A percentile compares a stretch with the other conserved stretches of the same genome.
Conservation (phyloP, 208 protist genomes). For the Acanthamoeba pearcei region DNA sequence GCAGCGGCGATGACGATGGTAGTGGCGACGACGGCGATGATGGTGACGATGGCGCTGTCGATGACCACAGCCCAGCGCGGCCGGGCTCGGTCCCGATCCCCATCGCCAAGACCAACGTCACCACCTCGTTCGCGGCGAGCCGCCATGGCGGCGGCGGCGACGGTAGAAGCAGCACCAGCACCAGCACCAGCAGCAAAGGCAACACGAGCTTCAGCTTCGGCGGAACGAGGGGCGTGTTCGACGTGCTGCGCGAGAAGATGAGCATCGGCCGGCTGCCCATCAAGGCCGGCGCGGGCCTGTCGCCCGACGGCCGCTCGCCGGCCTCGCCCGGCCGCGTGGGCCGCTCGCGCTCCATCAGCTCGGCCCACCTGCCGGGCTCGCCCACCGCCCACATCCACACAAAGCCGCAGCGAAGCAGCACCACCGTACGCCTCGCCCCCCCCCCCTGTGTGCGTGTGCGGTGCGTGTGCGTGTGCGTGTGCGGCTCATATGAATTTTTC, state of each 20-base stretch:
- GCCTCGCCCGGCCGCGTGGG: background rate
- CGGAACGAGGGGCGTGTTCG: background rate
- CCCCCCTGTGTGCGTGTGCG: background rate
- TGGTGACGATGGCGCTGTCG: background rate
- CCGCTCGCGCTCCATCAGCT: constrained; percentile 28
- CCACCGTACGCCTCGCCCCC: background rate
- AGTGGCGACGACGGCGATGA: background rate
- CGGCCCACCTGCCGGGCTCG: background rate
- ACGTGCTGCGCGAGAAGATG: constrained; percentile 52
- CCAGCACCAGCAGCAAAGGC: background rate
- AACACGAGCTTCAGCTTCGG: constrained; percentile 10
- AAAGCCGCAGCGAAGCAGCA: background rate
- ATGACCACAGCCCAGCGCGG: background rate
- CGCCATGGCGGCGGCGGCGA: background rate
- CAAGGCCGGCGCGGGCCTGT: background rate
- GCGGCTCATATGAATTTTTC: background rate
- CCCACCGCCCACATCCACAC: background rate
- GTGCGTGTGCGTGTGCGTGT: too few species aligned
- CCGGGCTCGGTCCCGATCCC: background rate
- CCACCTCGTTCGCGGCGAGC: background rate
- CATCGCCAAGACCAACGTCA: background rate
- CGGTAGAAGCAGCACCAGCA: background rate
- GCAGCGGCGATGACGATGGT: background rate
- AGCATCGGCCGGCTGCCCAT: background rate
- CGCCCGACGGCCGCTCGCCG: background rate